Percentiles rank a stretch among this genome's conserved stretches.
phyloP scores from a whole-genome alignment of 129 eudicot species.

The Tagetes patula region DNA sequence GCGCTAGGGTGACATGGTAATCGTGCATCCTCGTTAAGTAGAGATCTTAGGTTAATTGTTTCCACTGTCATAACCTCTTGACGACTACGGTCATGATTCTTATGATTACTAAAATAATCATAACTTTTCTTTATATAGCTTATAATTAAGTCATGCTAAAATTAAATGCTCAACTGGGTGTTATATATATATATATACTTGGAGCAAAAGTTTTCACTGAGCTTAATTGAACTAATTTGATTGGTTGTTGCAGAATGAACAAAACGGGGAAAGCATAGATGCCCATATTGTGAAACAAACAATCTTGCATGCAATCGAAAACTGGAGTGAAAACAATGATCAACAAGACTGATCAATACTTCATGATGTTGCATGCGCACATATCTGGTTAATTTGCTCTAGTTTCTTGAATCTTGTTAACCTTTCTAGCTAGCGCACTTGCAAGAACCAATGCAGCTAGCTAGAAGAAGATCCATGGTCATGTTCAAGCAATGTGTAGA shows the following conservation, averaged over 20 bases:
- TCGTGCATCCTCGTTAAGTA: no score
- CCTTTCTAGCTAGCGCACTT: constrained; percentile 18
- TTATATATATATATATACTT: background rate
- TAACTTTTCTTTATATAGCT: background rate
- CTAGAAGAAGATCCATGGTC: constrained; percentile 13
- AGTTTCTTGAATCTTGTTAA: constrained; percentile 19
- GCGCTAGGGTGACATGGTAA: no score
- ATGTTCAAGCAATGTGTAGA: constrained; percentile 19
- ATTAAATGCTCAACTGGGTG: background rate
- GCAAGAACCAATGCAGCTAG: constrained; percentile 19
- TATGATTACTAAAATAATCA: background rate
- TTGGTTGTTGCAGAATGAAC: constrained; percentile 53
- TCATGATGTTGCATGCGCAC: no score
- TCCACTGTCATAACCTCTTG: no score
- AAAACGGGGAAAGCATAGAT: constrained; percentile 56
- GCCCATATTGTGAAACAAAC: constrained; percentile 75
- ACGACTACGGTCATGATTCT: no score
- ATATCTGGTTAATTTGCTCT: background rate
- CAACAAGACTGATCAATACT: constrained; percentile 37
- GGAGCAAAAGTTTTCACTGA: background rate
- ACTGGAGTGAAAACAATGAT: constrained; percentile 54
- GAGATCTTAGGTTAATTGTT: no score
- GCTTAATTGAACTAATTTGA: background rate
- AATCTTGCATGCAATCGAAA: constrained; percentile 65
- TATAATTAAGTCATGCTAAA: background rate